Evolutionary conservation across 176 grass and related monocot genomes (phyloP).

Genomic region (Musa acuminata): DNA sequence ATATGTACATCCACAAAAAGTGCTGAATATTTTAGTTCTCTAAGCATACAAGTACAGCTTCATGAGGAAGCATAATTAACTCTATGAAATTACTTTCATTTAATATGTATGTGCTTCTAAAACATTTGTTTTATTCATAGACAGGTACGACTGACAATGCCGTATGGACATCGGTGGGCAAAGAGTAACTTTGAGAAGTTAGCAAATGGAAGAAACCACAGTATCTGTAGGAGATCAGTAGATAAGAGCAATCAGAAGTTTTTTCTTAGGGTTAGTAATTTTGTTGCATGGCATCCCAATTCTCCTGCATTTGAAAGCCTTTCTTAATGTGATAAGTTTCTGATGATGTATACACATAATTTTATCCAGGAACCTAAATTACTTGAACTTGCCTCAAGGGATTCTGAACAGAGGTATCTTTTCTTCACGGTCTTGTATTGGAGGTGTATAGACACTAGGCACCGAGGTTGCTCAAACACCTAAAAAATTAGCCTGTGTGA

Average conservation of each 20-base stretch:
- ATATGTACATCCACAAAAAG: too few species aligned
- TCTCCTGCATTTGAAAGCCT: background rate
- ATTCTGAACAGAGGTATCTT: slow-evolving; percentile 17
- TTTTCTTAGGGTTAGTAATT: slow-evolving; percentile 5
- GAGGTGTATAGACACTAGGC: background rate
- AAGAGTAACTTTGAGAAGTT: slow-evolving; percentile 6
- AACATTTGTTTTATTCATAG: background rate
- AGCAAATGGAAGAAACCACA: slow-evolving; percentile 13
- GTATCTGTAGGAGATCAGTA: slow-evolving; percentile 3
- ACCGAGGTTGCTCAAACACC: slow-evolving; percentile 1
- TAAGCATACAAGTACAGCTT: too few species aligned
- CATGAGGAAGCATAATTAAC: too few species aligned
- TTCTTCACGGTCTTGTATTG: background rate
- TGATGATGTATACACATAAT: background rate
- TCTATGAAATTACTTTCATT: too few species aligned
- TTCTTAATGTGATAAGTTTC: background rate
- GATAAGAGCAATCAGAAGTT: background rate
- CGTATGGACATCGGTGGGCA: slow-evolving; percentile 17
- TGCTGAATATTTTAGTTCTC: too few species aligned
- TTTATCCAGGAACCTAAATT: slow-evolving; percentile 19
- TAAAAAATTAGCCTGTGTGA: background rate
- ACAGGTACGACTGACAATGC: slow-evolving; percentile 13
- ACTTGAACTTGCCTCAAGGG: background rate
- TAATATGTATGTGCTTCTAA: background rate
- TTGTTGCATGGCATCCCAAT: background rate